These are phyloP conservation scores for Aciculosporium take DNA, from an alignment of 2,329 filamentous ascomycete species.

Conservation along the genomic window DNA sequence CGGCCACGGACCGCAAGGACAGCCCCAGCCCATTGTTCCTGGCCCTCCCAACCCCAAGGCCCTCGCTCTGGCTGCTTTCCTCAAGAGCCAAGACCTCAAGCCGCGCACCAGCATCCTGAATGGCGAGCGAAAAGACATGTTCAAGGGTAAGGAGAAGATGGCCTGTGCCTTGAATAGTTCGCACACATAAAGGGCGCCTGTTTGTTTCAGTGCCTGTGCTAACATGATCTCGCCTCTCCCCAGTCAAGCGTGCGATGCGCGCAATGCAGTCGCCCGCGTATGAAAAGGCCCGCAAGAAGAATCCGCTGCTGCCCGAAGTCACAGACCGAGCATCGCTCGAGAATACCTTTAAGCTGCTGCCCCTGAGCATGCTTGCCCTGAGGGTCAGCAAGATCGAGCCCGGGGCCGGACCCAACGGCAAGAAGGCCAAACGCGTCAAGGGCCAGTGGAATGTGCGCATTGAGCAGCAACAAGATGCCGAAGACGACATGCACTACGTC, in stretches of 20 bases:
- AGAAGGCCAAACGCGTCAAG: constrained; percentile 80
- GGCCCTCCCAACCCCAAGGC: constrained; percentile 81
- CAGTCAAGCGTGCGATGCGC: constrained; percentile 91
- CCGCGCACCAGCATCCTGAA: constrained; percentile 82
- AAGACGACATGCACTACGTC: constrained; percentile 82
- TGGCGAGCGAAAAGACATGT: constrained; percentile 96
- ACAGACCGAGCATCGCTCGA: constrained; percentile 79
- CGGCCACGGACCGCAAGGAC: constrained; percentile 23
- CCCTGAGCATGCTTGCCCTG: constrained; percentile 83
- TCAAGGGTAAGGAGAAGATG: constrained; percentile 50
- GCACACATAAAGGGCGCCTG: too few relatives aligned
- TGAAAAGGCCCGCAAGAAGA: constrained; percentile 77
- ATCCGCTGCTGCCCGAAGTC: constrained; percentile 75
- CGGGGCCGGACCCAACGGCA: constrained; percentile 47
- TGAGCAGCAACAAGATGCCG: constrained; percentile 85
- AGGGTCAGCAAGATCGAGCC: constrained; percentile 66
- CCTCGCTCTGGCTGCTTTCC: constrained; percentile 76
- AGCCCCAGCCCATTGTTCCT: constrained; percentile 54
- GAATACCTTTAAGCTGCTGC: constrained; percentile 88
- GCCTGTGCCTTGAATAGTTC: too few relatives aligned
- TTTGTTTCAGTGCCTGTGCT: background rate
- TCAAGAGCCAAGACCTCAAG: constrained; percentile 76
- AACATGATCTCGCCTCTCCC: background rate
- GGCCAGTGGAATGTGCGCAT: constrained; percentile 93
- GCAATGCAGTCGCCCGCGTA: constrained; percentile 82